A percentile compares a stretch with the other conserved stretches of the same genome.
These are phyloP conservation scores for Myxozyma neotropica DNA, from an alignment of 805 yeast species.

Conservation along the genomic window DNA sequence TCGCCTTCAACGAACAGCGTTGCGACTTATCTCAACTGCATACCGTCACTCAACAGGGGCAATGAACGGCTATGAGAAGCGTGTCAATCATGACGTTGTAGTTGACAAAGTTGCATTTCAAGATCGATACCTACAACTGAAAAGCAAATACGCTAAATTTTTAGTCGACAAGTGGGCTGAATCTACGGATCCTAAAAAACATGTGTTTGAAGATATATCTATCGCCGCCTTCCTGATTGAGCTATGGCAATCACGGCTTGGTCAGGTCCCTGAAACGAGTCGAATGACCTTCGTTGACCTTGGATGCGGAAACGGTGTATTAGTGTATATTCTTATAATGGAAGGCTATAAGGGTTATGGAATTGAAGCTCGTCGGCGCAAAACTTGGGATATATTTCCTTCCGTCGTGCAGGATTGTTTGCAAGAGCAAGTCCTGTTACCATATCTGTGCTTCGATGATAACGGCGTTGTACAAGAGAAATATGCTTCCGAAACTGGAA, in stretches of 20 bases:
- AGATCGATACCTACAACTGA: conserved; percentile 73
- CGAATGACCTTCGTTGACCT: conserved; percentile 77
- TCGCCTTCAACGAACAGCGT: conserved; percentile 79
- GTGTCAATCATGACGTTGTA: conserved; percentile 85
- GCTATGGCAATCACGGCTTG: conserved; percentile 65
- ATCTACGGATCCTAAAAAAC: conserved; percentile 91
- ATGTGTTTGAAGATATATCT: conserved; percentile 93
- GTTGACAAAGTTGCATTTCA: conserved; percentile 84
- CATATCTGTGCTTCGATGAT: conserved; percentile 43
- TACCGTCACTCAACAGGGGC: conserved; percentile 82
- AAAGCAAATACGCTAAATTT: conserved; percentile 75
- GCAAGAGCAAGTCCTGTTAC: conserved; percentile 81
- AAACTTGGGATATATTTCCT: conserved; percentile 83
- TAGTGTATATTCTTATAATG: conserved; percentile 69
- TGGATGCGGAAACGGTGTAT: conserved; percentile 93
- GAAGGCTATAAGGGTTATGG: conserved; percentile 88
- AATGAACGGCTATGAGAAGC: conserved; percentile 78
- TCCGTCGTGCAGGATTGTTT: conserved; percentile 58
- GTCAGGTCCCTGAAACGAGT: conserved; percentile 31
- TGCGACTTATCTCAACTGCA: conserved; percentile 75
- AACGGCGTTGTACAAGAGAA: background rate
- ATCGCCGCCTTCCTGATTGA: conserved; percentile 93
- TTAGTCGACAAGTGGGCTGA: conserved; percentile 88
- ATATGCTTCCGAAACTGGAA: background rate
- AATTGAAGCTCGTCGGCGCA: conserved; percentile 84